A percentile compares a stretch with the other conserved stretches of the same genome.
phyloP scores from a whole-genome alignment of 2,329 filamentous ascomycete genomes.

The Dothideomycetes sp. region DNA sequence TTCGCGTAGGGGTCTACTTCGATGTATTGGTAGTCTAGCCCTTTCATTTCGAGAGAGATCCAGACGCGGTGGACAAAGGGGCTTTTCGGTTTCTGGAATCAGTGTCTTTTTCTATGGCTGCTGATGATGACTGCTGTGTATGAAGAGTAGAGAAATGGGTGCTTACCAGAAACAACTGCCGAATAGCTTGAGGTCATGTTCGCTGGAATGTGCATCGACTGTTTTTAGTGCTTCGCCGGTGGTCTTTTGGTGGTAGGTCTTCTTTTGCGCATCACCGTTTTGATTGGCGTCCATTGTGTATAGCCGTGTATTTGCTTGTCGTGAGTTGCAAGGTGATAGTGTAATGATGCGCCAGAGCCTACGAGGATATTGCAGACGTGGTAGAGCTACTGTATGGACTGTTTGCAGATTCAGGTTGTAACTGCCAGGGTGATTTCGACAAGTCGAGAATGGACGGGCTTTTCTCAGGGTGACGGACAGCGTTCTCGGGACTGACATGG shows the following conservation, averaged over 20 bases:
- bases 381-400: too few species aligned
- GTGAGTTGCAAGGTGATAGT: too few species aligned
- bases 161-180: constrained; percentile 71
- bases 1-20: constrained; percentile 74
- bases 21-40: constrained; percentile 71
- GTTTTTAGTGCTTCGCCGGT: constrained; percentile 61
- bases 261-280: constrained; percentile 41
- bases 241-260: constrained; percentile 60
- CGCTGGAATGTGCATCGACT: constrained; percentile 57
- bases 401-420: too few species aligned
- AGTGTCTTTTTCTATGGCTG: not conserved
- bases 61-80: constrained; percentile 82
- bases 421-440: too few species aligned
- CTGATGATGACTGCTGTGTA: too few species aligned
- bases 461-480: too few species aligned
- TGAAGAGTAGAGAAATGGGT: too few species aligned
- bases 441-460: too few species aligned
- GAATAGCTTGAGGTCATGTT: constrained; percentile 64
- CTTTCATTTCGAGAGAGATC: constrained; percentile 76
- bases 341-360: too few species aligned
- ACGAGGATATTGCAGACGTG: too few species aligned
- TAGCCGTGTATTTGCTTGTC: not conserved
- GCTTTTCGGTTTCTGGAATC: constrained; percentile 30
- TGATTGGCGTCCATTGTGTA: constrained; percentile 31
- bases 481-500: too few species aligned